A percentile compares a stretch with the other conserved stretches of the same genome.
Evolutionary conservation across 768 basidiomycete genomes (phyloP).

Genomic region (Collybiopsis confluens): DNA sequence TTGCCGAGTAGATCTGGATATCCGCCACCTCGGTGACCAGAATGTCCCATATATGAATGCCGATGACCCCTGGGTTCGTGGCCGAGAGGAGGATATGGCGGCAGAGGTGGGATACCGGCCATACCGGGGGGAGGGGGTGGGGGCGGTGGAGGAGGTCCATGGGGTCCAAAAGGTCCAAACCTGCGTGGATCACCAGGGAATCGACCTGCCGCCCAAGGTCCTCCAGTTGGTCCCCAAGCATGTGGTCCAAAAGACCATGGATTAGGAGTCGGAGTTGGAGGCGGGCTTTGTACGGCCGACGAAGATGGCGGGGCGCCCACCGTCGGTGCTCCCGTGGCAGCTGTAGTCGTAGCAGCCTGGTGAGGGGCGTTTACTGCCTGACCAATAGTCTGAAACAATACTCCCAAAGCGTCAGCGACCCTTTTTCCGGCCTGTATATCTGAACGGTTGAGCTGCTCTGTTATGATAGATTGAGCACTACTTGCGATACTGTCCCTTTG

Average conservation of each 20-base stretch:
- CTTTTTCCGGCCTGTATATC: constrained; percentile 65
- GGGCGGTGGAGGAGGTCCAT: constrained; percentile 8
- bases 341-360: background rate
- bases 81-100: constrained; percentile 13
- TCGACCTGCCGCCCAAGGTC: background rate
- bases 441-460: constrained; percentile 40
- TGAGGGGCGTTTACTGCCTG: constrained; percentile 12
- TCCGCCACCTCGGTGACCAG: background rate
- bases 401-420: constrained; percentile 59
- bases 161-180: constrained; percentile 1
- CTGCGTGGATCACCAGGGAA: background rate
- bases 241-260: background rate
- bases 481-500: constrained; percentile 59
- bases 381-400: constrained; percentile 53
- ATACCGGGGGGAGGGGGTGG: constrained; percentile 16
- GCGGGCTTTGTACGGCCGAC: background rate
- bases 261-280: constrained; percentile 10
- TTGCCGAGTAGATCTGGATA: background rate
- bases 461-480: constrained; percentile 44
- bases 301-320: background rate
- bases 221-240: background rate
- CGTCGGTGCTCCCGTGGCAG: background rate
- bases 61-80: background rate
- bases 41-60: constrained; percentile 10
- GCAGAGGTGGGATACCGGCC: constrained; percentile 7